These are phyloP conservation scores for Poteriospumella lacustris DNA, from an alignment of 108 stramenopile genomes.

Conservation along the genomic window DNA sequence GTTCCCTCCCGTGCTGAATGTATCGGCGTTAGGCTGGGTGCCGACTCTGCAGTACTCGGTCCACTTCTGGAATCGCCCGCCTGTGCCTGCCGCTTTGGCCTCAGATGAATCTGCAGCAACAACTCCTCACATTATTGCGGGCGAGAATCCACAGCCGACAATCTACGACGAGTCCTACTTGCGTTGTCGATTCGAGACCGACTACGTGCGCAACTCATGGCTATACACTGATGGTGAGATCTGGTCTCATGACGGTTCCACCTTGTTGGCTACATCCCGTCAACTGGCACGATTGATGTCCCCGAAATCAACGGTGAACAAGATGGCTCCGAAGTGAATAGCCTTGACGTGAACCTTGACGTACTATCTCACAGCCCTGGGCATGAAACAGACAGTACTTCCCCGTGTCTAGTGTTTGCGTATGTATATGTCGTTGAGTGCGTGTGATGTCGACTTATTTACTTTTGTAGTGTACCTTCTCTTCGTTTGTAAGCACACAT, in stretches of 20 bases:
- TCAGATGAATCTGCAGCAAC: not conserved
- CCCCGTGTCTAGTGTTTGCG: too few relatives aligned
- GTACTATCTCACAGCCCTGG: too few relatives aligned
- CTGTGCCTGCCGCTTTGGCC: not conserved
- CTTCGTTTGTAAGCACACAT: too few relatives aligned
- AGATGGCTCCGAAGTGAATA: too few relatives aligned
- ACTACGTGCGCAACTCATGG: not conserved
- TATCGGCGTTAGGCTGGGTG: not conserved
- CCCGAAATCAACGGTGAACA: too few relatives aligned
- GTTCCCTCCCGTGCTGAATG: not conserved
- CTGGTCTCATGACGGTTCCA: not conserved
- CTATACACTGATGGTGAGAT: not conserved
- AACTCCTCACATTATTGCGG: not conserved
- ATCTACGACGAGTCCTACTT: too few relatives aligned
- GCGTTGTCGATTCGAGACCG: not conserved
- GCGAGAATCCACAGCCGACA: not conserved
- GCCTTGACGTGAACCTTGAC: too few relatives aligned
- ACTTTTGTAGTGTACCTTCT: too few relatives aligned
- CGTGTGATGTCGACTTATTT: too few relatives aligned
- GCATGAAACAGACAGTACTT: too few relatives aligned
- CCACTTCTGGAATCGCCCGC: not conserved
- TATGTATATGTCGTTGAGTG: too few relatives aligned
- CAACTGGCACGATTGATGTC: not conserved
- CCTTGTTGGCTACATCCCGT: not conserved
- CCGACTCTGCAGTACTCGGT: not conserved